A percentile compares a stretch with the other conserved stretches of the same genome.
These are phyloP conservation scores for Linum lewisii DNA, from an alignment of 345 rosid species.

Conservation along the genomic window DNA sequence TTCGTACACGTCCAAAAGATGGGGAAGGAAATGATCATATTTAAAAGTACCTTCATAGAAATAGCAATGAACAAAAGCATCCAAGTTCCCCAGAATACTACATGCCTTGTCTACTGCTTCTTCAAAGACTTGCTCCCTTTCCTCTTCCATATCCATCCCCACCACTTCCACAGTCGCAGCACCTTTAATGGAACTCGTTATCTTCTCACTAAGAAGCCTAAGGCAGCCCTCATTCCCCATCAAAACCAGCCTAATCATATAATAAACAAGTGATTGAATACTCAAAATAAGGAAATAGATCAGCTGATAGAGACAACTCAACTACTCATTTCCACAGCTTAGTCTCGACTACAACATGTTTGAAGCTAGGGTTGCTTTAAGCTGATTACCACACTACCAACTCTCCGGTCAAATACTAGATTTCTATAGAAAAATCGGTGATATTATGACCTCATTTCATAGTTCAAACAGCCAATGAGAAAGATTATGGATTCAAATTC, in stretches of 20 bases:
- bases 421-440: too few species aligned
- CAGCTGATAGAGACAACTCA: neutral
- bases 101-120: slow-evolving; percentile 75
- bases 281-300: neutral
- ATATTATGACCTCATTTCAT: too few species aligned
- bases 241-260: slow-evolving; percentile 52
- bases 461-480: neutral
- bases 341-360: too few species aligned
- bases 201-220: slow-evolving; percentile 31
- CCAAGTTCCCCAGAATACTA: slow-evolving; percentile 40
- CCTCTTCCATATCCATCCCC: slow-evolving; percentile 71
- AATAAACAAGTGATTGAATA: neutral
- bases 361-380: too few species aligned
- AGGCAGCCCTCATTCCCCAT: slow-evolving; percentile 61
- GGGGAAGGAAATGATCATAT: neutral
- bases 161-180: slow-evolving; percentile 41
- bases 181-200: slow-evolving; percentile 25
- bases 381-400: too few species aligned
- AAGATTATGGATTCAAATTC: too few species aligned
- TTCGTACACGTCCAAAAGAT: neutral
- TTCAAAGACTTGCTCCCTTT: slow-evolving; percentile 41
- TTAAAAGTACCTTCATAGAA: slow-evolving; percentile 52
- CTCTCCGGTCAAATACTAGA: too few species aligned
- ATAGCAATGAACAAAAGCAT: slow-evolving; percentile 72
- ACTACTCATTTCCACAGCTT: too few species aligned